Base-by-base conservation (phyloP, 371 early-diverging fungal genomes). In the Circinella minor region DNA sequence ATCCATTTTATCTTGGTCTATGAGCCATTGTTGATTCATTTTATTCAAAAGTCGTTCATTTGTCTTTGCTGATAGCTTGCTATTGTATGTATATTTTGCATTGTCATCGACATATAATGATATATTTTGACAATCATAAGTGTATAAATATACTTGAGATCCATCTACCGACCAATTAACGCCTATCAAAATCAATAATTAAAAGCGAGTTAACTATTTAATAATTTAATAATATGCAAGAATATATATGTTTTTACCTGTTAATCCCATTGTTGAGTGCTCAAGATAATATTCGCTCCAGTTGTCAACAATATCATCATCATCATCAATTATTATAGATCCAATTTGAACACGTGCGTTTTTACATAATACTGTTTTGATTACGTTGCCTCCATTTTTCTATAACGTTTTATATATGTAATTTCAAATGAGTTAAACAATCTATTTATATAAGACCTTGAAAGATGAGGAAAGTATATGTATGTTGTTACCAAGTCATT, bases 11-110 rank as follows among this genome's bases (percentile, higher is more conserved):
- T 49, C 49, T 39, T 63, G 51, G 39, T 67, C 67, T 20, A 67
- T 55, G 14, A 43, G 36, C 63, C 67, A 62, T 38, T 71, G 72
- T 34, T 71, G 72, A 15, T 43, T 67, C 6, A 57, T 55, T 49
- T 67, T 67, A 20, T 36, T 63, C 43, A 62, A 36, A 13, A 71
- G 43, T 15, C 54, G 49, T 27, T 61, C 17, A 55, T 61, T 71
- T 47, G 63, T 34, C 36, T n/a, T 20, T n/a, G 14, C 27, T 15
- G 72, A 61, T 60, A 36, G 43, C 6, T 36, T 2, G 10, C 11
- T 64, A n/a, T 54, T 46, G 9, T 27, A 47, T 27, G 55, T 38
- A n/a, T 59, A 14, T 15, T 34, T 14, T 9, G 36, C 39, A 15
- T 39, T 39, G 39, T 61, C 20, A 27, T 49, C 38, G 54, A 37